Evolutionary conservation across 345 rosid species (phyloP), one percentile per base, ranked within the genome.

Genomic region (Rhodomyrtus tomentosa): DNA sequence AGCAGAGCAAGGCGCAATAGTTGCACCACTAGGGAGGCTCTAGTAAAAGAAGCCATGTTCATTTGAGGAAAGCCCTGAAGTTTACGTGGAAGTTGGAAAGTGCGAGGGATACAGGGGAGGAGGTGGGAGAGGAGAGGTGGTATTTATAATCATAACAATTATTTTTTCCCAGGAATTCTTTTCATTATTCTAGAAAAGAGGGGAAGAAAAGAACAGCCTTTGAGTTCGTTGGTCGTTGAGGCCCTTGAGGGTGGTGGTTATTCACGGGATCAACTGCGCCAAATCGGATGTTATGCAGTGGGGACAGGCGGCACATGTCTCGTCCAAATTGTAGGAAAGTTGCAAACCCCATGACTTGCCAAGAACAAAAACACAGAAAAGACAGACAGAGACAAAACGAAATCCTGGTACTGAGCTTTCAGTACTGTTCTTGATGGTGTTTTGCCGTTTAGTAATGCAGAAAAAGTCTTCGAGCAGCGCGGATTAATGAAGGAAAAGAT

Each of bases 251-350:
- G 15, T 52, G 84, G 68, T 84, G 72, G 90, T 84, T 50, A 79
- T 49, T 91, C 94, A 92, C 94, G 95, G 91, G 92, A 91, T 88
- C 91, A 88, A 82, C 92, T 87, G 91, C 91, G 90, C 27, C 84
- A 88, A 80, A 87, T 85, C 85, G 90, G 93, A 87, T 9, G 82
- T 80, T 81, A 72, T 84, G 84, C 68, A 81, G 87, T 86, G 84
- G 83, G 86, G 85, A 82, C 86, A 84, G 40, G 84, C 84, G 27
- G 50, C 85, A 83, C 36, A 53, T 14, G 32, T 32, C 24, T 55
- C 76, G 4, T 68, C 24, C 76, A 38, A 68, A 68, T 68, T 68
- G 45, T 18, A 20, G 76, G 76, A 36, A 68, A 68, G 76, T 68
- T 36, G 76, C 76, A 10, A 5, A 18, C 45, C 45, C 76, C 76